Evolutionary conservation across 108 stramenopile genomes (phyloP), one percentile per base, ranked within the genome.

Genomic region (Stephanodiscus triporus): DNA sequence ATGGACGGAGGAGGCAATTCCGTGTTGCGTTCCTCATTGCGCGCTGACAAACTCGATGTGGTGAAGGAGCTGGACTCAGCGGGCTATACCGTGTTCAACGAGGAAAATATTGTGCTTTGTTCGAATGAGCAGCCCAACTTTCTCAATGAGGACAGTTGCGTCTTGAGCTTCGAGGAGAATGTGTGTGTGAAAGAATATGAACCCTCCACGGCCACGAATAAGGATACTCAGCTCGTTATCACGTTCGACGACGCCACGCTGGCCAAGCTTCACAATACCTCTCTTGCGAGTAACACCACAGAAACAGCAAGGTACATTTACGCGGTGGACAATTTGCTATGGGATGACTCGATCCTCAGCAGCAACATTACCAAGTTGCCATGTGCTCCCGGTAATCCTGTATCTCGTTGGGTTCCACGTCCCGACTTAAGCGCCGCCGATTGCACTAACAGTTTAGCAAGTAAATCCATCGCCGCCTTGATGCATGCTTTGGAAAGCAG

Each of bases 61-160:
- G 10, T 42, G 17, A 0, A 57, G 29, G 26, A 48, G 0, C 24
- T 7, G 17, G 48, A 27, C 17, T 34, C 27, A n/a, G 45, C 13
- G 34, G 50, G 63, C 9, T 76, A 63, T 53, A 55, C 16, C 23
- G 68, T 76, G 14, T 55, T 50, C 40, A 78, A 78, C 58, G 77
- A 78, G 26, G 36, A 78, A 13, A 78, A 80, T 30, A 75, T 75
- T 63, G 74, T 68, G 32, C 67, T 75, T 1, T 80, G 79, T 23
- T 36, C 67, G 17, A 80, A 80, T 49, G 79, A 75, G 53, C 74
- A 75, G 32, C 79, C 74, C 7, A 80, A 80, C 60, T 80, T 80
- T 48, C 7, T 80, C 20, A 80, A 80, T 24, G 48, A 36, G 34
- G 79, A 80, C 1, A 22, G 43, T 30, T 80, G 79, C 20, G 67